A percentile compares a stretch with the other conserved stretches of the same genome.
Conservation (phyloP, 23 red algal species). For the Gracilaria caudata region DNA sequence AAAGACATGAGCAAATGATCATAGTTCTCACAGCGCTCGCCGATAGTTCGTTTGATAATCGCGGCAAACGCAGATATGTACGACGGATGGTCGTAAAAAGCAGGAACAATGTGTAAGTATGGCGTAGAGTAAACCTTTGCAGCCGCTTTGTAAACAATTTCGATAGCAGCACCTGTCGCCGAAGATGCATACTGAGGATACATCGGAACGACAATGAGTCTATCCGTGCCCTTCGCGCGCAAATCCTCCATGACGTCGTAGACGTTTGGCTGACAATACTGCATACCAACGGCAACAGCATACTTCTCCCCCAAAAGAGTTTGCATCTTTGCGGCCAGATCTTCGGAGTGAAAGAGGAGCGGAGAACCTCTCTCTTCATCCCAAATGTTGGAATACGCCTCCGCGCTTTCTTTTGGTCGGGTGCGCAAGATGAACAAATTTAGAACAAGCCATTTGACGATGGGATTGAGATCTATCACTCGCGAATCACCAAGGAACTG, state of each 20-base stretch:
- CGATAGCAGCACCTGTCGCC: slow-evolving; percentile 87
- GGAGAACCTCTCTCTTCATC: slow-evolving; percentile 92
- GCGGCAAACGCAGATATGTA: slow-evolving; percentile 85
- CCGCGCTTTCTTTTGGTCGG: slow-evolving; percentile 86
- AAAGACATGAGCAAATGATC: slow-evolving; percentile 98
- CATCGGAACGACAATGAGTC: slow-evolving; percentile 91
- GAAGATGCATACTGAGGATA: slow-evolving; percentile 97
- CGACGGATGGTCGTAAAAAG: slow-evolving; percentile 96
- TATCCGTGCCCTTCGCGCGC: slow-evolving; percentile 80
- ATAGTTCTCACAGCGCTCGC: slow-evolving; percentile 74
- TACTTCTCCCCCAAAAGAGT: slow-evolving; percentile 81
- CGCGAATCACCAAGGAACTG: slow-evolving; percentile 95
- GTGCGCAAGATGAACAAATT: slow-evolving; percentile 87
- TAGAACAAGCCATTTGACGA: slow-evolving; percentile 83
- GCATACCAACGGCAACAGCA: slow-evolving; percentile 92
- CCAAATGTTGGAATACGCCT: slow-evolving; percentile 96
- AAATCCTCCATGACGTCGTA: slow-evolving; percentile 75
- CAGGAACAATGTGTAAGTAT: slow-evolving; percentile 96
- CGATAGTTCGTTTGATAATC: slow-evolving; percentile 81
- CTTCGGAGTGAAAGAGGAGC: slow-evolving; percentile 82
- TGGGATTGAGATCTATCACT: slow-evolving; percentile 92
- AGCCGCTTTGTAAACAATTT: slow-evolving; percentile 94
- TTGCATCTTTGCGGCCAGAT: slow-evolving; percentile 84
- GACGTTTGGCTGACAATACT: slow-evolving; percentile 96
- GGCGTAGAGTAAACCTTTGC: slow-evolving; percentile 91